phyloP scores from a whole-genome alignment of 2,329 filamentous ascomycete genomes.

The Beauveria varroae region DNA sequence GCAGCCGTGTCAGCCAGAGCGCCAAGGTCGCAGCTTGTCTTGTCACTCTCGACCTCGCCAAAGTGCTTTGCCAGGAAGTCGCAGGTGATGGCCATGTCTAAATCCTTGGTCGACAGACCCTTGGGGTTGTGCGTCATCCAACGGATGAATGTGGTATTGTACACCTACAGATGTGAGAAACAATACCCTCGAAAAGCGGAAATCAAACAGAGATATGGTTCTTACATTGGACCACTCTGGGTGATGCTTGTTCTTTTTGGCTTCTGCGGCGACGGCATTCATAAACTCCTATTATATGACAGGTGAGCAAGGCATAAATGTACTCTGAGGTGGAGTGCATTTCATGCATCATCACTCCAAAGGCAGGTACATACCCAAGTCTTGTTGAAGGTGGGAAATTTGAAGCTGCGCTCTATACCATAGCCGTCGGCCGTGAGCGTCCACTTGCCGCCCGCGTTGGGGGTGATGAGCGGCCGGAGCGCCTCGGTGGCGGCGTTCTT shows the following conservation, averaged over 20 bases:
- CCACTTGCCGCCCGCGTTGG: conserved; percentile 39
- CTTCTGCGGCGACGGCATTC: conserved; percentile 62
- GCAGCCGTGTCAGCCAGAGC: conserved; percentile 40
- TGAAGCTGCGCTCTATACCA: conserved; percentile 52
- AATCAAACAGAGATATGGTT: background rate
- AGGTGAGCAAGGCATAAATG: background rate
- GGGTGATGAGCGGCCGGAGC: conserved; percentile 32
- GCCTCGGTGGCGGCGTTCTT: conserved; percentile 26
- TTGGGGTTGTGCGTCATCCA: conserved; percentile 66
- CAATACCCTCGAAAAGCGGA: too few relatives aligned
- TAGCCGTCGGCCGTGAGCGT: conserved; percentile 40
- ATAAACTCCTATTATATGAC: conserved; percentile 55
- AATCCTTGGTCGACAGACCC: conserved; percentile 58
- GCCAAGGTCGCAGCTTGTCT: conserved; percentile 29
- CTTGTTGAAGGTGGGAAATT: conserved; percentile 58
- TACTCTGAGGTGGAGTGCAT: background rate
- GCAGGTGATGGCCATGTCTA: conserved; percentile 54
- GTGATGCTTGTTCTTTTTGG: conserved; percentile 62
- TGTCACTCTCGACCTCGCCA: conserved; percentile 41
- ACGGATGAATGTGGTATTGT: conserved; percentile 61
- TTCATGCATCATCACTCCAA: background rate
- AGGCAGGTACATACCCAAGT: conserved; percentile 47
- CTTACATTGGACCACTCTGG: conserved; percentile 69
- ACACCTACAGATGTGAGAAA: conserved; percentile 41
- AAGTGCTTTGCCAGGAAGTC: conserved; percentile 50